Percentiles rank a stretch among this genome's conserved stretches.
Evolutionary conservation across 2,329 filamentous ascomycete species (phyloP).

Genomic region (Chalaropsis ovoidea): DNA sequence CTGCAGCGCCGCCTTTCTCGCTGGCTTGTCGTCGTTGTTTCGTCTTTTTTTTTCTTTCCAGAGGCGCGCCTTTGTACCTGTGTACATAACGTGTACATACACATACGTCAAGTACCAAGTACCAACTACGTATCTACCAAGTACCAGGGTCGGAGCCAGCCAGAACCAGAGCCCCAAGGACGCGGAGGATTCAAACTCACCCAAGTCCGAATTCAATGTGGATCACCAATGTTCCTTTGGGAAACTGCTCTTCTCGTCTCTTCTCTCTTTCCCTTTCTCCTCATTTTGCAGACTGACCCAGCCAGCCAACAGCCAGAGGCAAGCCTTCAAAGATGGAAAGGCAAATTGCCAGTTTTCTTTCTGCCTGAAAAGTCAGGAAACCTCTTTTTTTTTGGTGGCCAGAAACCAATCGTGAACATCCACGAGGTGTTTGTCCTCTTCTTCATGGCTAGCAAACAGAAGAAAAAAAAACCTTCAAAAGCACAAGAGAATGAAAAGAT

Average conservation of each 20-base stretch:
- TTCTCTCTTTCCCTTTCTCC: not conserved
- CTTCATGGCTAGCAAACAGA: too few relatives aligned
- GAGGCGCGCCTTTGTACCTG: not conserved
- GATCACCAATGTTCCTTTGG: not conserved
- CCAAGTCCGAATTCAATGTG: constrained; percentile 12
- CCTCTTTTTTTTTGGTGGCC: too few relatives aligned
- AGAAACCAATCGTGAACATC: too few relatives aligned
- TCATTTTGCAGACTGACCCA: too few relatives aligned
- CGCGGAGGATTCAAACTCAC: not conserved
- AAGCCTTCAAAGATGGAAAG: too few relatives aligned
- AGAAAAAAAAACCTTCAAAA: too few relatives aligned
- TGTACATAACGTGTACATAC: not conserved
- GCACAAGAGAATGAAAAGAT: too few relatives aligned
- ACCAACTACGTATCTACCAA: not conserved
- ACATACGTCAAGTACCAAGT: not conserved
- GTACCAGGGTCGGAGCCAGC: not conserved
- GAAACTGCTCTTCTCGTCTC: not conserved
- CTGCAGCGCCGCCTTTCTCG: not conserved
- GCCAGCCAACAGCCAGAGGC: too few relatives aligned
- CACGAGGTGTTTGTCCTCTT: too few relatives aligned
- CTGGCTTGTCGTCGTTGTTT: not conserved
- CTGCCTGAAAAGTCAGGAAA: too few relatives aligned
- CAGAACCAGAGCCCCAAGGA: not conserved
- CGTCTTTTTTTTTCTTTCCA: not conserved
- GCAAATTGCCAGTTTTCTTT: too few relatives aligned